These are phyloP conservation scores for Bacterosira constricta DNA, from an alignment of 108 stramenopile genomes.

Conservation along the genomic window DNA sequence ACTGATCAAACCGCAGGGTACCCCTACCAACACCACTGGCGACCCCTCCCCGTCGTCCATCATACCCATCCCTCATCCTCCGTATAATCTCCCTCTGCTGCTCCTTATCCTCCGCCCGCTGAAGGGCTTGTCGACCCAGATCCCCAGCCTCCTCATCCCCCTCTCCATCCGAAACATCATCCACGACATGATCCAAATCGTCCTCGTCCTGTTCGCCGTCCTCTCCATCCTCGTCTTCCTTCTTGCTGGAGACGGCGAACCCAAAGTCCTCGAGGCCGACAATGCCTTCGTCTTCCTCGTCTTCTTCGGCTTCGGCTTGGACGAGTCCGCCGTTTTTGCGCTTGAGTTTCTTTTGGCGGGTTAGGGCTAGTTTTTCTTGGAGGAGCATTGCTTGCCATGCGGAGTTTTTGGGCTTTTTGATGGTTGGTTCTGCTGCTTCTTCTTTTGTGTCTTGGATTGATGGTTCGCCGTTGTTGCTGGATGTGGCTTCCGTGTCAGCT, in stretches of 20 bases:
- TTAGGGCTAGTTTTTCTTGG: slow-evolving; percentile 64
- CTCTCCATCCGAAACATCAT: slow-evolving; percentile 88
- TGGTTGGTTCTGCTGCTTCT: slow-evolving; percentile 1
- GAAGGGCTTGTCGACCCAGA: slow-evolving; percentile 58
- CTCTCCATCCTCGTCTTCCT: slow-evolving; percentile 70
- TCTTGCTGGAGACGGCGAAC: slow-evolving; percentile 71
- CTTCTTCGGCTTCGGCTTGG: slow-evolving; percentile 88
- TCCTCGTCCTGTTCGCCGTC: slow-evolving; percentile 66
- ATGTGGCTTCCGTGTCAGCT: too few species aligned
- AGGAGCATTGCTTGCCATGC: slow-evolving; percentile 81
- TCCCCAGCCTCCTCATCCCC: slow-evolving; percentile 88
- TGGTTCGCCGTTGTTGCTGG: neutral
- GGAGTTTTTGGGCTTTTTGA: slow-evolving; percentile 64
- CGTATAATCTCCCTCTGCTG: slow-evolving; percentile 89
- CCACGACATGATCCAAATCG: slow-evolving; percentile 86
- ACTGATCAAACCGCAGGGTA: slow-evolving; percentile 76
- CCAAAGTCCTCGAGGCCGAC: slow-evolving; percentile 91
- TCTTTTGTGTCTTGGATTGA: slow-evolving; percentile 2
- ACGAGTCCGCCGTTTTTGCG: slow-evolving; percentile 59
- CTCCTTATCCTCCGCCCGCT: slow-evolving; percentile 80
- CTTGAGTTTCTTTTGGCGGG: slow-evolving; percentile 67
- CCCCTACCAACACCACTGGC: slow-evolving; percentile 77
- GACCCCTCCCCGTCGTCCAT: slow-evolving; percentile 85
- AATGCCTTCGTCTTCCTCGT: slow-evolving; percentile 91
- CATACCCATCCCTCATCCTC: slow-evolving; percentile 89